Percentiles rank a stretch among this genome's conserved stretches.
These are phyloP conservation scores for Piloderma croceum DNA, from an alignment of 768 basidiomycete species.

Conservation along the genomic window DNA sequence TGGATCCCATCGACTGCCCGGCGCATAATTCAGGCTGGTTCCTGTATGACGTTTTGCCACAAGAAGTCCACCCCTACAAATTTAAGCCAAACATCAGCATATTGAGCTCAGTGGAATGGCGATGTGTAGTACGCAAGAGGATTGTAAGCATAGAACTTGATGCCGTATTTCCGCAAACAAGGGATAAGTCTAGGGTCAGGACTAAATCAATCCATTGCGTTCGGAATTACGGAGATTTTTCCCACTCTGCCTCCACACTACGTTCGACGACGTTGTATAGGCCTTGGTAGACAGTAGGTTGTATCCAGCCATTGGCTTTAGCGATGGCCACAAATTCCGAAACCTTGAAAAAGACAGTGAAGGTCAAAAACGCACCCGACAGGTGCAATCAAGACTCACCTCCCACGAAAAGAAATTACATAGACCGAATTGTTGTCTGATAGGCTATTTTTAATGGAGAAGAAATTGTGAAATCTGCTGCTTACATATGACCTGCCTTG, in stretches of 20 bases:
- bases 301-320: conserved; percentile 15
- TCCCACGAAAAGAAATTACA: conserved; percentile 17
- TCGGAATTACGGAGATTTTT: background rate
- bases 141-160: conserved; percentile 27
- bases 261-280: conserved; percentile 20
- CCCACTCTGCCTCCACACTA: conserved; percentile 14
- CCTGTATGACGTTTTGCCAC: too few species aligned
- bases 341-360: too few species aligned
- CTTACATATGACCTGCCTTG: conserved; percentile 15
- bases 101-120: too few species aligned
- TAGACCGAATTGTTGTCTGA: conserved; percentile 14
- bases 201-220: background rate
- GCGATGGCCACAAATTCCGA: conserved; percentile 24
- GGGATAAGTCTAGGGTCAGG: conserved; percentile 12
- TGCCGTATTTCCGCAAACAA: conserved; percentile 19
- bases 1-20: too few species aligned
- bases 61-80: too few species aligned
- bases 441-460: background rate
- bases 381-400: too few species aligned
- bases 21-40: too few species aligned
- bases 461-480: background rate
- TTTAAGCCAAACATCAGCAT: too few species aligned
- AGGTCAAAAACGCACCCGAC: background rate
- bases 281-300: conserved; percentile 21
- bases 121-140: too few species aligned